Evolutionary conservation across 2,329 filamentous ascomycete species (phyloP).

Genomic region (Beauveria pseudobassiana): DNA sequence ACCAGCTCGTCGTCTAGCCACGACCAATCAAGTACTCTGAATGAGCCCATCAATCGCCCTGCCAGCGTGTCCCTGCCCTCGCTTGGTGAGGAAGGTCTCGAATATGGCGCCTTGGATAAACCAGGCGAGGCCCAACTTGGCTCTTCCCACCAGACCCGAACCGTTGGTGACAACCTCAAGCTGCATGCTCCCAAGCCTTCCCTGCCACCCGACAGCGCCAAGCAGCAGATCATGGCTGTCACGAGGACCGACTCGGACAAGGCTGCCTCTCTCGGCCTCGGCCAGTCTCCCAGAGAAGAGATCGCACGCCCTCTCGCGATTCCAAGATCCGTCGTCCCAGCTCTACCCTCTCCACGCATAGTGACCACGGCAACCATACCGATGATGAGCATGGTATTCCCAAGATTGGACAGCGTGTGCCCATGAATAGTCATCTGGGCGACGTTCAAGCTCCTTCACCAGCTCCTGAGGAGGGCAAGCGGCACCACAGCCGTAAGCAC

Average conservation of each 20-base stretch:
- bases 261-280: constrained; percentile 78
- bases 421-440: constrained; percentile 86
- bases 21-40: constrained; percentile 26
- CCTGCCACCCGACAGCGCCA: constrained; percentile 71
- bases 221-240: constrained; percentile 72
- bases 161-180: constrained; percentile 72
- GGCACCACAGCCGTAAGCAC: constrained; percentile 60
- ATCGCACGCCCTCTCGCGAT: constrained; percentile 34
- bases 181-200: constrained; percentile 86
- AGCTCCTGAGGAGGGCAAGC: constrained; percentile 33
- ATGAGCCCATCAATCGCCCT: constrained; percentile 49
- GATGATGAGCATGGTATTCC: constrained; percentile 85
- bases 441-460: constrained; percentile 94
- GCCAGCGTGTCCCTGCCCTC: constrained; percentile 76
- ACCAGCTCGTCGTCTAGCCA: constrained; percentile 27
- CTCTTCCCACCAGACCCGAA: constrained; percentile 65
- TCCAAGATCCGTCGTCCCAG: constrained; percentile 58
- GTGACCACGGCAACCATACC: constrained; percentile 39
- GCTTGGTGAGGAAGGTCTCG: constrained; percentile 80
- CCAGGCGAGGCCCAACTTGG: constrained; percentile 29
- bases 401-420: constrained; percentile 85
- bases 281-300: constrained; percentile 54
- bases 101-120: constrained; percentile 64
- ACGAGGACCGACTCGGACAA: constrained; percentile 87
- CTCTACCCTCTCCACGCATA: constrained; percentile 47